Evolutionary conservation across 768 basidiomycete species (phyloP).

Genomic region (Suillus subalutaceus): DNA sequence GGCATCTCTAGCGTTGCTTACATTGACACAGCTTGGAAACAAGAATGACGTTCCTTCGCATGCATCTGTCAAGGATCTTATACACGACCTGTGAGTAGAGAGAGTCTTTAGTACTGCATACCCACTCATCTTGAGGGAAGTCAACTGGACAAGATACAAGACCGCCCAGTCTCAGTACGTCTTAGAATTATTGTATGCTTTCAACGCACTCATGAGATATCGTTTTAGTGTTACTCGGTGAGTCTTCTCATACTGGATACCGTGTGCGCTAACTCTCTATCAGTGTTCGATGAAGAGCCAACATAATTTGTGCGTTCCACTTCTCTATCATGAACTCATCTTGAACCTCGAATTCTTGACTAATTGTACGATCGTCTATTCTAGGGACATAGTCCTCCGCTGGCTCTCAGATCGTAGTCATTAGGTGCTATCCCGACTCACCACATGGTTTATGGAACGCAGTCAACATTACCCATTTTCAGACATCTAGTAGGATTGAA

Average conservation of each 20-base stretch:
- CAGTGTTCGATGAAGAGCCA: constrained; percentile 97
- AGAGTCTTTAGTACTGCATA: neutral
- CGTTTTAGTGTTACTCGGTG: constrained; percentile 76
- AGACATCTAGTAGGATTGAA: neutral
- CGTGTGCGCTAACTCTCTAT: constrained; percentile 7
- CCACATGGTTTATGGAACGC: neutral
- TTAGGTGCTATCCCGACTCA: constrained; percentile 30
- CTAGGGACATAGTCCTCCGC: constrained; percentile 82
- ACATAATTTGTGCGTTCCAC: constrained; percentile 75
- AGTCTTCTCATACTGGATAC: constrained; percentile 23
- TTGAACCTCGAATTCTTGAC: neutral
- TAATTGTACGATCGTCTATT: neutral
- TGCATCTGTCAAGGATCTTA: constrained; percentile 80
- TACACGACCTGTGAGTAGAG: constrained; percentile 65
- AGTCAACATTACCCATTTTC: neutral
- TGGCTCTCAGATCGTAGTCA: constrained; percentile 84
- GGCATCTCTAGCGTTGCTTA: neutral
- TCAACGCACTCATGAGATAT: constrained; percentile 5
- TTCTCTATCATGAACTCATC: neutral
- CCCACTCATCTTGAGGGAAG: constrained; percentile 35
- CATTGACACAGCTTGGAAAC: constrained; percentile 70
- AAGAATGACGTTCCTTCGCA: constrained; percentile 88
- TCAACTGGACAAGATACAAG: constrained; percentile 77
- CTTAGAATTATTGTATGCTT: neutral
- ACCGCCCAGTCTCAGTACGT: constrained; percentile 85